Conservation (phyloP, 2,329 filamentous ascomycete species). For the Alternaria gansuensis region DNA sequence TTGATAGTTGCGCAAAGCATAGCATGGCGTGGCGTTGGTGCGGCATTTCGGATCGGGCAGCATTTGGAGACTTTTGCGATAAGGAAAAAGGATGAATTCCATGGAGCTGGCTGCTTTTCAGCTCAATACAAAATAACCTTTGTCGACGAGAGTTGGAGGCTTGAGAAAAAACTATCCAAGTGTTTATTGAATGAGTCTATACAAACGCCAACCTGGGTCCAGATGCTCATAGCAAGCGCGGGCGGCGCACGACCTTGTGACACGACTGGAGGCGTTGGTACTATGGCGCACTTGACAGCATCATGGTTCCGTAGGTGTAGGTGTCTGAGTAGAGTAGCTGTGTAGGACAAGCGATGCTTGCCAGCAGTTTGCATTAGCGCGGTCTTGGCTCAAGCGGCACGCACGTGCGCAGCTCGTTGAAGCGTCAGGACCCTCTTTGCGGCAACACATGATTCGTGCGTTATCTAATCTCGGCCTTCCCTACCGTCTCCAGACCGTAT, state of each 20-base stretch:
- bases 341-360: conserved; percentile 13
- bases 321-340: not conserved
- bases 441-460: conserved; percentile 20
- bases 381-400: conserved; percentile 9
- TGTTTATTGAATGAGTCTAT: conserved; percentile 6
- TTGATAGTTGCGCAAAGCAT: conserved; percentile 29
- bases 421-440: conserved; percentile 6
- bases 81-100: not conserved
- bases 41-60: conserved; percentile 23
- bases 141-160: conserved; percentile 3
- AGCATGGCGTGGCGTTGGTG: conserved; percentile 33
- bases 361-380: conserved; percentile 25
- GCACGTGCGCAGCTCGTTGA: conserved; percentile 17
- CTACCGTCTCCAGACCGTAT: conserved; percentile 2
- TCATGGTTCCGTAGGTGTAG: conserved; percentile 9
- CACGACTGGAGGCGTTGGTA: conserved; percentile 9
- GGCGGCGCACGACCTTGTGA: conserved; percentile 6
- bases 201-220: conserved; percentile 4
- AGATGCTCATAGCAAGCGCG: conserved; percentile 10
- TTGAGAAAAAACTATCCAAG: conserved; percentile 5
- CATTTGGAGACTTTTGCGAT: conserved; percentile 11
- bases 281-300: conserved; percentile 12
- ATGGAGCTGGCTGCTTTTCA: conserved; percentile 1
- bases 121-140: conserved; percentile 1
- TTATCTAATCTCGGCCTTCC: conserved; percentile 19